Conservation (phyloP, 768 basidiomycete species). For the Vararia minispora region DNA sequence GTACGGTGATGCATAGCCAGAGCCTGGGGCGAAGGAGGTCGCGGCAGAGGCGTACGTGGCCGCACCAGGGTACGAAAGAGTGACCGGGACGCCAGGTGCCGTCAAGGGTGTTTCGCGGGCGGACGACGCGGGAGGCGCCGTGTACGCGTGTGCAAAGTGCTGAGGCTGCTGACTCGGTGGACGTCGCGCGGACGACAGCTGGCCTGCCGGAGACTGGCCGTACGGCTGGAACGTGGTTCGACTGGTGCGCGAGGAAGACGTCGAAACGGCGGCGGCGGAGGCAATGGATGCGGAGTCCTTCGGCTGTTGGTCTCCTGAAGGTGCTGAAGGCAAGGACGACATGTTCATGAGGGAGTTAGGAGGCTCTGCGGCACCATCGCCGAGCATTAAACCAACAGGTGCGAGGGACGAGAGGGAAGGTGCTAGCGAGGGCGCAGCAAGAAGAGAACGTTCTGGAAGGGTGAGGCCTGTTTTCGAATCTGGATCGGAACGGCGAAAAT, state of each 20-base stretch:
- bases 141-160: too few relatives aligned
- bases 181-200: too few relatives aligned
- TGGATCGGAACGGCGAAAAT: neutral
- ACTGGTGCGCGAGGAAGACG: too few relatives aligned
- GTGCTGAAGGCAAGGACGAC: neutral
- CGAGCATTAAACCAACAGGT: slow-evolving; percentile 2
- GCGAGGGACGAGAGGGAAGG: neutral
- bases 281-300: neutral
- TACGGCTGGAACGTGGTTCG: too few relatives aligned
- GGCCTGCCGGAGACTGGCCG: too few relatives aligned
- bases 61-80: too few relatives aligned
- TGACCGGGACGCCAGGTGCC: too few relatives aligned
- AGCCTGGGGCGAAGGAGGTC: slow-evolving; percentile 17
- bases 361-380: neutral
- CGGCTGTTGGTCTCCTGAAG: neutral
- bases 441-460: slow-evolving; percentile 10
- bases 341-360: slow-evolving; percentile 4
- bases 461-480: neutral
- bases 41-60: slow-evolving; percentile 17
- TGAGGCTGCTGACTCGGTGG: too few relatives aligned
- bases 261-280: too few relatives aligned
- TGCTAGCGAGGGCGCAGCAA: too few relatives aligned
- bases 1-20: slow-evolving; percentile 9
- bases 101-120: too few relatives aligned
- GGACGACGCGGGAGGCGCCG: too few relatives aligned